Base-by-base conservation (phyloP, 176 grass and related monocot species). In the Olyra latifolia region DNA sequence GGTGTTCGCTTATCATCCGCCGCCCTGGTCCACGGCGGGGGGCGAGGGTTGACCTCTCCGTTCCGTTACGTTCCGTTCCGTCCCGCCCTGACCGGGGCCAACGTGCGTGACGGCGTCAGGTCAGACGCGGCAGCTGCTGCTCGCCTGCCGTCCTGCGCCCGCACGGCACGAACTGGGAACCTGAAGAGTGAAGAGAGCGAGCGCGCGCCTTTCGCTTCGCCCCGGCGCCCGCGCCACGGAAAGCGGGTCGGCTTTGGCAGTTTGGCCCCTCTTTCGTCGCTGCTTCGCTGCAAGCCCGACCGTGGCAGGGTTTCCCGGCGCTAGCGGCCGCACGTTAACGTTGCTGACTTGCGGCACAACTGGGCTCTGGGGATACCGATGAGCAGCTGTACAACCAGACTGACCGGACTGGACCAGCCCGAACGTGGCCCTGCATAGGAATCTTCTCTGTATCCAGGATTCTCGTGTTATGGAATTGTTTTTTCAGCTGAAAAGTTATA, bases 1-100 rank as follows among this genome's bases (percentile, higher is more conserved):
- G 45, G 83, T n/a, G 32, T 53, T 41, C 63, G 76, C 77, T 92
- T 85, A 88, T 90, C 78, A 66, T 56, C 80, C 32, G 27, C 11
- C 28, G 27, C 11, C 23, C 44, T 20, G 61, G 75, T 84, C 81
- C 62, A 80, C 78, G 42, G 54, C 40, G 71, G 14, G 0, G 43
- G 22, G 1, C 11, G 12, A 35, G 22, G 49, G 81, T 84, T 87
- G 85, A 87, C 81, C 82, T 13, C 25, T 29, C 81, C 86, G 75
- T 88, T 20, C 14, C 55, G 27, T 38, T 32, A 3, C 9, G 29
- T 48, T 52, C 58, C 59, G n/a, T 12, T 2, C n/a, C 49, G 7
- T 69, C 42, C 42, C 9, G 42, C 7, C 42, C 42, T 60, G 57
- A 11, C 57, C 7, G 40, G 20, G 10, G 54, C 46, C 56, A 50